phyloP scores from a whole-genome alignment of 2,329 filamentous ascomycete species.

The Trichoderma citrinoviride region DNA sequence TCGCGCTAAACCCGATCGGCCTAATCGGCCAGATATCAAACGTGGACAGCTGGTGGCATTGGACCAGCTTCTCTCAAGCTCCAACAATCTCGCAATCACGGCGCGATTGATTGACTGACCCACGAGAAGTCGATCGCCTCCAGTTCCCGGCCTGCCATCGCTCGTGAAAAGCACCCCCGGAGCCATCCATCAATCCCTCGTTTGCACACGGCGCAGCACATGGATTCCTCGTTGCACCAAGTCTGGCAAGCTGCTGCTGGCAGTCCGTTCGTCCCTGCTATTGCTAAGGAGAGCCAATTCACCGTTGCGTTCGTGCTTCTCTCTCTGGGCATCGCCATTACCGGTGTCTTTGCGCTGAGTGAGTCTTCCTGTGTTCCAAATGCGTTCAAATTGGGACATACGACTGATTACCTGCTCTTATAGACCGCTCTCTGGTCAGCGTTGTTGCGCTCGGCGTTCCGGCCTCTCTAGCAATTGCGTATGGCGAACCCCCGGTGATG shows the following conservation, averaged over 20 bases:
- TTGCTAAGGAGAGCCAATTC: conserved; percentile 84
- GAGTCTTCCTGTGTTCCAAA: conserved; percentile 34
- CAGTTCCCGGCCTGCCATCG: conserved; percentile 7
- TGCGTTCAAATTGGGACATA: no score
- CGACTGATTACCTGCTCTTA: not conserved
- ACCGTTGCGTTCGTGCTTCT: conserved; percentile 74
- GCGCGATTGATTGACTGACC: conserved; percentile 9
- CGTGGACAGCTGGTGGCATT: conserved; percentile 25
- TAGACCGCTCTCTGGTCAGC: conserved; percentile 79
- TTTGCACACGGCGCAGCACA: conserved; percentile 40
- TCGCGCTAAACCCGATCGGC: conserved; percentile 34
- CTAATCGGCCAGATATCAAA: conserved; percentile 36
- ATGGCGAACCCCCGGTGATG: conserved; percentile 40
- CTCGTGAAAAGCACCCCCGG: conserved; percentile 2
- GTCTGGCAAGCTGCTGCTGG: conserved; percentile 91
- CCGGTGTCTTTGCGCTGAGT: conserved; percentile 85
- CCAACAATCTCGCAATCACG: conserved; percentile 13
- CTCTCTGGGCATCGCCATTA: conserved; percentile 67
- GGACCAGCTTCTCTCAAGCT: not conserved
- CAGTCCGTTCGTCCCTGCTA: conserved; percentile 76
- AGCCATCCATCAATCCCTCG: conserved; percentile 1
- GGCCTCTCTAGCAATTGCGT: conserved; percentile 88
- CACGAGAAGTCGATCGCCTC: not conserved
- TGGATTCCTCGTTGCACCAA: conserved; percentile 80
- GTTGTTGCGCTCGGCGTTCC: conserved; percentile 77